Evolutionary conservation across 2,329 filamentous ascomycete genomes (phyloP), one percentile per base, ranked within the genome.

Genomic region (Microsporum canis): DNA sequence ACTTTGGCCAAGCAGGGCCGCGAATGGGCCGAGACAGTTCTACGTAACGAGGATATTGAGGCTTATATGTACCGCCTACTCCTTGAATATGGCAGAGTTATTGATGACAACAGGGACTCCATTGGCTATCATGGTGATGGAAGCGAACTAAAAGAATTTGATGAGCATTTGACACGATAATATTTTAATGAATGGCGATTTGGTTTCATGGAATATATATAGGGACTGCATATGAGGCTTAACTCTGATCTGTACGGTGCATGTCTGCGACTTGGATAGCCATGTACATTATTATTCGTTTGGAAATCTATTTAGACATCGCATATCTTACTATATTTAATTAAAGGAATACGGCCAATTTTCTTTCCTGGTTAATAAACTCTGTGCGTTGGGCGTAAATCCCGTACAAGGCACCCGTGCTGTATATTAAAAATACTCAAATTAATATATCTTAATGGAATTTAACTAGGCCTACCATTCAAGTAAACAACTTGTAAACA

Each of bases 11-110:
- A 76, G 49, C 81, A 80, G 2, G 87, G 87, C 1, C 83, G 85
- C 69, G 76, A 78, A 36, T 91, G 88, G 88, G 85, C 87, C 0
- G 82, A 84, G 63, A 81, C 75, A 68, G 87, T 88, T 5, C 74
- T 90, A 31, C 76, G 88, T 62, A 82, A 79, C 66, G 86, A 89
- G 67, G 87, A 90, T 68, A 89, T 89, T 86, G 80, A 84, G 68
- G 78, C 90, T 6, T 91, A 91, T 69, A 79, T 84, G 6, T 75
- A 86, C 60, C 76, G 87, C 49, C 68, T 91, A 65, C 71, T 87
- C 59, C 73, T 87, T 36, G 85, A 87, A 72, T 87, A 86, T 64
- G 84, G 79, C 4, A 75, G 84, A 17, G 68, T 86, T 2, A 65
- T 64, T 23, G 68, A 71, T 62, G 69, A 70, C 34, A 41, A 57